phyloP scores from a whole-genome alignment of 1,284 basidiomycete genomes.

The Fomitopsis palustris region DNA sequence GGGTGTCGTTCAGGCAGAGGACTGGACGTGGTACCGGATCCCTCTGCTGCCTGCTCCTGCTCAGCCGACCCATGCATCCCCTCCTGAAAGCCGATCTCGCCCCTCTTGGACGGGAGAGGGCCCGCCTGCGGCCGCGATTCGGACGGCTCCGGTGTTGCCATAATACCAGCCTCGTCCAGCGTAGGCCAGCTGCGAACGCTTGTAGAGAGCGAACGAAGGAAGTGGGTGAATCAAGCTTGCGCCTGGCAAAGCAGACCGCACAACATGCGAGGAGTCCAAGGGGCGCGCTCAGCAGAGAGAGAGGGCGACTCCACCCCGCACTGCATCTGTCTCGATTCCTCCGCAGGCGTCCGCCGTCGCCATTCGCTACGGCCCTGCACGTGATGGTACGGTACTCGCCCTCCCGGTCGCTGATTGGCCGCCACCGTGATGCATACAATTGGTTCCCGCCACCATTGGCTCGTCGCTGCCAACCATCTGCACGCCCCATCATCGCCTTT shows the following conservation, averaged over 20 bases:
- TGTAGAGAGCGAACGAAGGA: constrained; percentile 13
- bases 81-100: constrained; percentile 61
- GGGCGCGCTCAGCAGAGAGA: constrained; percentile 1
- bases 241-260: constrained; percentile 31
- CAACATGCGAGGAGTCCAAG: constrained; percentile 17
- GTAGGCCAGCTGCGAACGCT: constrained; percentile 14
- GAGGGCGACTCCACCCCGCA: neutral
- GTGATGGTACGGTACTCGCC: neutral
- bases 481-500: no score
- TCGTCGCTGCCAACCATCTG: no score
- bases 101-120: constrained; percentile 59
- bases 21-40: neutral
- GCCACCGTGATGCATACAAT: neutral
- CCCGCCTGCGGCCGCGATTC: constrained; percentile 46
- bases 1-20: constrained; percentile 47
- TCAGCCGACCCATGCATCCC: constrained; percentile 30
- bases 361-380: constrained; percentile 1
- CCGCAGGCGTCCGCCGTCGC: neutral
- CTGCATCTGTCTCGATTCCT: neutral
- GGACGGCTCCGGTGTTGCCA: constrained; percentile 19
- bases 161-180: constrained; percentile 21
- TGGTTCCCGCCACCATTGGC: no score
- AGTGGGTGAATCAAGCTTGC: constrained; percentile 27
- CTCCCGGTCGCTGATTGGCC: neutral
- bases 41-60: constrained; percentile 11